Conservation (phyloP, 371 early-diverging fungal species). For the Saksenaea vasiformis region DNA sequence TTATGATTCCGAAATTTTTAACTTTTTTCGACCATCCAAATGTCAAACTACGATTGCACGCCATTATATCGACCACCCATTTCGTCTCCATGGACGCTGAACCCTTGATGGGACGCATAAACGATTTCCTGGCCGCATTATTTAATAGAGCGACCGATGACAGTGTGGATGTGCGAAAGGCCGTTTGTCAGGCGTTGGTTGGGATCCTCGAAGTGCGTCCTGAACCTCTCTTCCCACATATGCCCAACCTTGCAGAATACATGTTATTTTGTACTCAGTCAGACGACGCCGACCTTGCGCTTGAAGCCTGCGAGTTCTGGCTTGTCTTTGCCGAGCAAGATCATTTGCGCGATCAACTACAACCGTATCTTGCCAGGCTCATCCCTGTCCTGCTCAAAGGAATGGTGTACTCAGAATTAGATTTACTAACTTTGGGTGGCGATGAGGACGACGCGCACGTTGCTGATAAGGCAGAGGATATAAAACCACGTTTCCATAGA, state of each 20-base stretch:
- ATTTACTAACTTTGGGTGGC: constrained; percentile 74
- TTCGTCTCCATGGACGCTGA: constrained; percentile 74
- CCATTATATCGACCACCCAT: constrained; percentile 78
- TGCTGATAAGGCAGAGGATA: constrained; percentile 86
- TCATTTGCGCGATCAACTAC: constrained; percentile 73
- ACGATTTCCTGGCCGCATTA: constrained; percentile 75
- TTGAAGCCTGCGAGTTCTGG: constrained; percentile 98
- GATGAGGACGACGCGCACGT: constrained; percentile 84
- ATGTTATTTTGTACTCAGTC: constrained; percentile 91
- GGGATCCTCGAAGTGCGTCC: constrained; percentile 83
- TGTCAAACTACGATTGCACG: constrained; percentile 71
- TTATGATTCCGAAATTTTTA: constrained; percentile 87
- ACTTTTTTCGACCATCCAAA: constrained; percentile 77
- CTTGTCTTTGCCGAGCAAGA: constrained; percentile 93
- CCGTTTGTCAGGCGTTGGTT: constrained; percentile 93
- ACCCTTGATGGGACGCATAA: constrained; percentile 72
- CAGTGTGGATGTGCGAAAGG: constrained; percentile 79
- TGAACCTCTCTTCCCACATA: constrained; percentile 79
- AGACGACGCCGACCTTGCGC: constrained; percentile 80
- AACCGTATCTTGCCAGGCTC: constrained; percentile 76
- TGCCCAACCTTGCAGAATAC: constrained; percentile 85
- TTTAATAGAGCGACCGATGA: constrained; percentile 83
- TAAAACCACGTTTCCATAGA: constrained; percentile 92
- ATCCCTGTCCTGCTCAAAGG: constrained; percentile 91
- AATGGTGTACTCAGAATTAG: constrained; percentile 95